These are phyloP conservation scores for Blastobotrys chiropterorum DNA, from an alignment of 805 yeast species.

Conservation along the genomic window DNA sequence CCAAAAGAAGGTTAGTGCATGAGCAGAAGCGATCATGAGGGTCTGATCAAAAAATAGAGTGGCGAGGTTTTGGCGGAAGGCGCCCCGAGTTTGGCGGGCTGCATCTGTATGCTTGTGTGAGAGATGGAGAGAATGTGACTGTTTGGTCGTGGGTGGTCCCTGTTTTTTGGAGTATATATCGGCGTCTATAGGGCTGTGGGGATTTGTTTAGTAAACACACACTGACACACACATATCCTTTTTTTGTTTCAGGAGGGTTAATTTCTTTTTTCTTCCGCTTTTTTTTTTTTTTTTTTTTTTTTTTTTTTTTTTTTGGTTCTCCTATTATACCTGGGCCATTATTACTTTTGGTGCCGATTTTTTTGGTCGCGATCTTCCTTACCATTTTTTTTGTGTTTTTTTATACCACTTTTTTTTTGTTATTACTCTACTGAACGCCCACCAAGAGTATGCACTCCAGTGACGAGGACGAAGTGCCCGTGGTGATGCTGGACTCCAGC, in stretches of 20 bases:
- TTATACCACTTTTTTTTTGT: not conserved
- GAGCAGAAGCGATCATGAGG: not conserved
- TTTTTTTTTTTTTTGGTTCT: too few species aligned
- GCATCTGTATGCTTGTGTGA: too few species aligned
- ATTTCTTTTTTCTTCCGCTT: not conserved
- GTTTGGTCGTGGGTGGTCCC: too few species aligned
- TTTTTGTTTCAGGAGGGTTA: not conserved
- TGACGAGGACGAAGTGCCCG: conserved; percentile 9
- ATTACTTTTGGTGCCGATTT: too few species aligned
- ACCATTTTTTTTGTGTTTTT: not conserved
- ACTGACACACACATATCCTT: not conserved
- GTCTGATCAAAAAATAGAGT: not conserved
- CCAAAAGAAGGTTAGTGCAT: not conserved
- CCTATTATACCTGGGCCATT: too few species aligned
- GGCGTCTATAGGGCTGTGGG: too few species aligned
- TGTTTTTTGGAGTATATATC: too few species aligned
- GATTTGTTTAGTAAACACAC: too few species aligned
- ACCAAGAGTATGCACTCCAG: not conserved
- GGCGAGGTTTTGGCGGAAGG: not conserved
- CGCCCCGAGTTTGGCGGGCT: too few species aligned
- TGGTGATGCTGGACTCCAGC: conserved; percentile 3
- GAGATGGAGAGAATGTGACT: too few species aligned
- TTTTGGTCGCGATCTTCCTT: too few species aligned
- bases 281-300: not conserved
- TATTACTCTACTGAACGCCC: not conserved